Percentiles rank a stretch among this genome's conserved stretches.
Evolutionary conservation across 2,329 filamentous ascomycete species (phyloP).

Genomic region (Exophiala bonariae): DNA sequence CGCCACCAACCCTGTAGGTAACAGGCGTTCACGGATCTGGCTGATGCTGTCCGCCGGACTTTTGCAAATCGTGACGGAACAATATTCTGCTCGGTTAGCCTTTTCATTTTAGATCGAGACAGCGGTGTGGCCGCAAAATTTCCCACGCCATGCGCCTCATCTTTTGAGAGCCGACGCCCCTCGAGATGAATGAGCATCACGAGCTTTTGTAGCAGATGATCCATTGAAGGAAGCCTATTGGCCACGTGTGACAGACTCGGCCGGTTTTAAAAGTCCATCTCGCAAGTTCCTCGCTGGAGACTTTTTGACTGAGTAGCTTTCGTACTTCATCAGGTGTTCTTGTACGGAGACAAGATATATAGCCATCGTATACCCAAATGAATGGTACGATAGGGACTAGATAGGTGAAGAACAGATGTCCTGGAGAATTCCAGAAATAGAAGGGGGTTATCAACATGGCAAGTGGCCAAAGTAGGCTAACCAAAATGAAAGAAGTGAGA

Average conservation of each 20-base stretch:
- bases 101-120: no score
- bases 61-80: no score
- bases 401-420: constrained; percentile 66
- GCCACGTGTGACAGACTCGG: constrained; percentile 26
- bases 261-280: constrained; percentile 29
- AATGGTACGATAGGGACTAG: constrained; percentile 66
- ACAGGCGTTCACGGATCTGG: no score
- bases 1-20: no score
- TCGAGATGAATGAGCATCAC: no score
- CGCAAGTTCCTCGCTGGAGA: constrained; percentile 20
- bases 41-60: no score
- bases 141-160: no score
- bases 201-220: constrained; percentile 27
- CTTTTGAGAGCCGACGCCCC: no score
- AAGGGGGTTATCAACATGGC: constrained; percentile 34
- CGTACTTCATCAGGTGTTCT: constrained; percentile 67
- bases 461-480: constrained; percentile 46
- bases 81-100: no score
- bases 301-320: constrained; percentile 49
- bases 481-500: constrained; percentile 54
- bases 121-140: no score
- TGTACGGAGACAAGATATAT: constrained; percentile 66
- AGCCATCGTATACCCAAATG: constrained; percentile 68
- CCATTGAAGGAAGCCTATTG: constrained; percentile 27
- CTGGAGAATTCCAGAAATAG: constrained; percentile 48